phyloP scores from a whole-genome alignment of 2,329 filamentous ascomycete genomes.

The Sporothrix sp. region DNA sequence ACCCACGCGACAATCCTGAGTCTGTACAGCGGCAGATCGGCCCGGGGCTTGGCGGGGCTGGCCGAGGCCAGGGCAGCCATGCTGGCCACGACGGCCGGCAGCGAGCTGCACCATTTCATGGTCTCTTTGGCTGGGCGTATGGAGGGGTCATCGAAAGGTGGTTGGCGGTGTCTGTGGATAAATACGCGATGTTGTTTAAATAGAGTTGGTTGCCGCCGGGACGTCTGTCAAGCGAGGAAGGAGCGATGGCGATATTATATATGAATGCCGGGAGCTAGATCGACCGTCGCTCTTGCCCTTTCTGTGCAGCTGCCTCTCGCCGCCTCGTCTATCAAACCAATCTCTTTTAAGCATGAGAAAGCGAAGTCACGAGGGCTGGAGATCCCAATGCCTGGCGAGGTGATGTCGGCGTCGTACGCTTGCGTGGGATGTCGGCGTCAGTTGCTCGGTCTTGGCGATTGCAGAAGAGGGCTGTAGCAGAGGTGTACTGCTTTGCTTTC shows the following conservation, averaged over 20 bases:
- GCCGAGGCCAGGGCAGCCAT: neutral
- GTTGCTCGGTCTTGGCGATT: neutral
- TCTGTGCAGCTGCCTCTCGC: no score
- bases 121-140: no score
- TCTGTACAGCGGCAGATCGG: constrained; percentile 5
- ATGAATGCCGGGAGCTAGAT: neutral
- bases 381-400: no score
- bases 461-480: neutral
- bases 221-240: no score
- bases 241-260: neutral
- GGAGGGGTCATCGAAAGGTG: no score
- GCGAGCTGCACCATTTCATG: constrained; percentile 2
- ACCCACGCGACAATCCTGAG: constrained; percentile 12
- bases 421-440: neutral
- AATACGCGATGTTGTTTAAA: no score
- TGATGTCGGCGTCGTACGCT: neutral
- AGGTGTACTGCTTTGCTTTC: neutral
- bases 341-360: no score
- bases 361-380: no score
- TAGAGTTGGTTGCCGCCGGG: no score
- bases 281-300: no score
- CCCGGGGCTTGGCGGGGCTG: neutral
- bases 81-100: constrained; percentile 25
- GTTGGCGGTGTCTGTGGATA: no score
- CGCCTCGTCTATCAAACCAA: no score